Evolutionary conservation across 2,329 filamentous ascomycete species (phyloP).

Genomic region (Phoma sp.): DNA sequence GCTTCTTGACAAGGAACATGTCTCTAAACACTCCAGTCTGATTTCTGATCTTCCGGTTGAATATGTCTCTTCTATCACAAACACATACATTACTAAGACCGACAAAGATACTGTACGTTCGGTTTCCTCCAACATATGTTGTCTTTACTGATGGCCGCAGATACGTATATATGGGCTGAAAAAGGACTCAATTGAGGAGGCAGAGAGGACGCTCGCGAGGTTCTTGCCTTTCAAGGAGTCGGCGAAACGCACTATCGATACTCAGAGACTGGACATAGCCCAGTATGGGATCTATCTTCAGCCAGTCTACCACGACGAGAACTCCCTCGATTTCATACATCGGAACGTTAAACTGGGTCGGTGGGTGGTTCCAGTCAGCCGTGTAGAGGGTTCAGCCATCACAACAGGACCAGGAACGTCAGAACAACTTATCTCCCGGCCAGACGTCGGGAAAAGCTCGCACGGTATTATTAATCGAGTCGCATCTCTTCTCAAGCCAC

Average conservation of each 20-base stretch:
- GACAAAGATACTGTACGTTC: constrained; percentile 27
- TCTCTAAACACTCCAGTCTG: constrained; percentile 7
- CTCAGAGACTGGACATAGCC: constrained; percentile 19
- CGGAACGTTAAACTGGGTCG: constrained; percentile 33
- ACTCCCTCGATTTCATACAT: constrained; percentile 29
- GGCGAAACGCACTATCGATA: constrained; percentile 25
- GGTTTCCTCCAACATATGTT: not conserved
- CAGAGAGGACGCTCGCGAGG: constrained; percentile 35
- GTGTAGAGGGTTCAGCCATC: too few species aligned
- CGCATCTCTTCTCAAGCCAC: constrained; percentile 5
- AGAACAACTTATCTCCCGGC: not conserved
- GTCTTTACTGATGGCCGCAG: constrained; percentile 23
- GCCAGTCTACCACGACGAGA: constrained; percentile 25
- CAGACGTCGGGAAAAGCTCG: not conserved
- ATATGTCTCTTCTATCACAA: constrained; percentile 29
- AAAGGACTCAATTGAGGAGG: constrained; percentile 31
- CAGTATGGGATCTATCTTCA: constrained; percentile 23
- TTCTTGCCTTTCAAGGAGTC: constrained; percentile 32
- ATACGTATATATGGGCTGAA: constrained; percentile 37
- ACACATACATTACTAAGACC: constrained; percentile 22
- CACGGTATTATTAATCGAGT: constrained; percentile 6
- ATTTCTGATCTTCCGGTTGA: constrained; percentile 5
- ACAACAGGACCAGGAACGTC: too few species aligned
- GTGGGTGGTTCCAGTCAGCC: constrained; percentile 28
- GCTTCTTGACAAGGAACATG: constrained; percentile 15